phyloP scores from a whole-genome alignment of 176 grass and related monocot genomes.

The Musa itinerans region DNA sequence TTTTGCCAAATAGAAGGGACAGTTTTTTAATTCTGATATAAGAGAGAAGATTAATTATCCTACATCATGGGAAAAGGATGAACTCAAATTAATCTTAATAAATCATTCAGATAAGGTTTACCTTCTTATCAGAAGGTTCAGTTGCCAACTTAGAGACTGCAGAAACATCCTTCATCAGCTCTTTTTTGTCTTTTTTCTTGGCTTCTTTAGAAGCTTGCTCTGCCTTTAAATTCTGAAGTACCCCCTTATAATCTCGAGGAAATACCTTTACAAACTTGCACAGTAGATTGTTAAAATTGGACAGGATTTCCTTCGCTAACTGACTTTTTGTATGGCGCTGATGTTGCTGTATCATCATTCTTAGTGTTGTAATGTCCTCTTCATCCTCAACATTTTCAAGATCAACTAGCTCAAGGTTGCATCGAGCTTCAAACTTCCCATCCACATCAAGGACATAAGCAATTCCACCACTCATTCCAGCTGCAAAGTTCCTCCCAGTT shows the following conservation, averaged over 20 bases:
- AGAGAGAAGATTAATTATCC: neutral
- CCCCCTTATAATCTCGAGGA: slow-evolving; percentile 79
- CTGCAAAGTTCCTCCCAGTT: slow-evolving; percentile 98
- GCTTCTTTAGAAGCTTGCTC: slow-evolving; percentile 46
- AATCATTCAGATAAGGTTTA: neutral
- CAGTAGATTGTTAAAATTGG: slow-evolving; percentile 65
- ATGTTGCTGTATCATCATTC: slow-evolving; percentile 95
- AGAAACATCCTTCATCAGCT: slow-evolving; percentile 8
- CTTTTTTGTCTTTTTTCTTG: slow-evolving; percentile 7
- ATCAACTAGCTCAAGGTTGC: slow-evolving; percentile 83
- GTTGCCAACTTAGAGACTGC: slow-evolving; percentile 39
- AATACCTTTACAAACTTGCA: slow-evolving; percentile 86
- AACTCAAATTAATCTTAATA: neutral
- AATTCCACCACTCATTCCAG: slow-evolving; percentile 94
- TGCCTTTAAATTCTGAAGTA: slow-evolving; percentile 45
- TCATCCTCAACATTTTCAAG: slow-evolving; percentile 74
- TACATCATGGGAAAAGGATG: neutral
- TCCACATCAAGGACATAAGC: slow-evolving; percentile 89
- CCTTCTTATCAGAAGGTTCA: slow-evolving; percentile 48
- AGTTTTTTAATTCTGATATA: neutral
- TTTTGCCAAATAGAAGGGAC: neutral
- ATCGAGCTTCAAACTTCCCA: slow-evolving; percentile 52
- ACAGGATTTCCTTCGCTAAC: slow-evolving; percentile 64
- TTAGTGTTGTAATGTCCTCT: slow-evolving; percentile 69
- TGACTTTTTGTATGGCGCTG: slow-evolving; percentile 57